Percentiles rank a stretch among this genome's conserved stretches.
Conservation (phyloP, 768 basidiomycete species). For the Tulasnella sp. region DNA sequence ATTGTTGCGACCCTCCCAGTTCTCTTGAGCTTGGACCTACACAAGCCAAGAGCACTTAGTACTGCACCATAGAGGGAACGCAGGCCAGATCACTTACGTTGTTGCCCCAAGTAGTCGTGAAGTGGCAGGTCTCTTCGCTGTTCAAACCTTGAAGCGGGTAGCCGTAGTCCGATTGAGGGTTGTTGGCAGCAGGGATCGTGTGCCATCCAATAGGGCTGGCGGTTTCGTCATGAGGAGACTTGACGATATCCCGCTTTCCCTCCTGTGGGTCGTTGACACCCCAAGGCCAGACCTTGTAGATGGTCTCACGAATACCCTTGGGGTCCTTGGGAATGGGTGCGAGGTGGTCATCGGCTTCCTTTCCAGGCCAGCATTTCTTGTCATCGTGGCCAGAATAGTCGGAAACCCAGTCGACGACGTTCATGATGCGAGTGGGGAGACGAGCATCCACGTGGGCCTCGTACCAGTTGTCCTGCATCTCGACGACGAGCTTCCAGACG, state of each 20-base stretch:
- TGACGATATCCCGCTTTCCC: slow-evolving; percentile 51
- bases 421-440: slow-evolving; percentile 70
- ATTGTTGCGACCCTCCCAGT: slow-evolving; percentile 65
- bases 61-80: background rate
- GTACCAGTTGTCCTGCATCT: slow-evolving; percentile 95
- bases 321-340: slow-evolving; percentile 32
- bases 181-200: slow-evolving; percentile 58
- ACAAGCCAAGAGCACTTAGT: slow-evolving; percentile 22
- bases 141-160: slow-evolving; percentile 26
- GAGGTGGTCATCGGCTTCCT: slow-evolving; percentile 9
- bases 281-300: slow-evolving; percentile 68
- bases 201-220: slow-evolving; percentile 95
- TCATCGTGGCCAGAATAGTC: slow-evolving; percentile 43
- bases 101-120: slow-evolving; percentile 80
- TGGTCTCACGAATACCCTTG: slow-evolving; percentile 5
- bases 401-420: slow-evolving; percentile 91
- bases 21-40: slow-evolving; percentile 86
- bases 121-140: slow-evolving; percentile 40
- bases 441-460: slow-evolving; percentile 73
- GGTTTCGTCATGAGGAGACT: slow-evolving; percentile 63
- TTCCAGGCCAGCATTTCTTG: background rate
- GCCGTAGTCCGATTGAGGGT: slow-evolving; percentile 42
- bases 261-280: slow-evolving; percentile 78
- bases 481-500: slow-evolving; percentile 90
- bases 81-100: slow-evolving; percentile 42